These are phyloP conservation scores for Capillidium heterosporum DNA, from an alignment of 371 early-diverging fungal species.

Conservation along the genomic window DNA sequence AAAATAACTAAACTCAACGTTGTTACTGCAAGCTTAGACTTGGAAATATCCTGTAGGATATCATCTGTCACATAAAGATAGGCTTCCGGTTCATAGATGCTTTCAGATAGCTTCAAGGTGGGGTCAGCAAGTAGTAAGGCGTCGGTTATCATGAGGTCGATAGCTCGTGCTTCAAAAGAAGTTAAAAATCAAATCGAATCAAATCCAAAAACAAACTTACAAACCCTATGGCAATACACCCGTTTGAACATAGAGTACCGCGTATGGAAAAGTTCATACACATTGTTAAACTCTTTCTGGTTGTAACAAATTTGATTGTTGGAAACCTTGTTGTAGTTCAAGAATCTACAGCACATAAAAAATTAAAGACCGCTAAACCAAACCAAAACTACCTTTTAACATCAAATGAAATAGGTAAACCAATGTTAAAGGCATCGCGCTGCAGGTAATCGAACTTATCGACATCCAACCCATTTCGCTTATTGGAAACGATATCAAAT, in stretches of 20 bases:
- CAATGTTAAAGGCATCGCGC: constrained; percentile 76
- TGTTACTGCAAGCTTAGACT: constrained; percentile 26
- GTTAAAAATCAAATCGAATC: constrained; percentile 8
- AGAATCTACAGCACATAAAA: constrained; percentile 24
- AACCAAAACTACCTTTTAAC: constrained; percentile 18
- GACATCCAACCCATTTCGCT: constrained; percentile 83
- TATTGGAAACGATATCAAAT: constrained; percentile 93
- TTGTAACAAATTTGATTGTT: constrained; percentile 79
- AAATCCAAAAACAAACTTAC: constrained; percentile 14
- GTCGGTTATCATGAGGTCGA: constrained; percentile 81
- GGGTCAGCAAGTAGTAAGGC: constrained; percentile 67
- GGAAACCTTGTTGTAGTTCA: constrained; percentile 67
- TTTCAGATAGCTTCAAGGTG: constrained; percentile 42
- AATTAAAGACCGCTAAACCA: not conserved
- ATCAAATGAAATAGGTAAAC: constrained; percentile 65
- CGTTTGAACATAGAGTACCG: constrained; percentile 77
- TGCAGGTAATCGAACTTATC: constrained; percentile 94
- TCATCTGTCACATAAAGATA: constrained; percentile 72
- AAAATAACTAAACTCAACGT: not conserved
- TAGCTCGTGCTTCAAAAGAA: constrained; percentile 20
- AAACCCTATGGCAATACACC: constrained; percentile 80
- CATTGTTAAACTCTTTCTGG: constrained; percentile 55
- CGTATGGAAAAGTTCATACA: constrained; percentile 82
- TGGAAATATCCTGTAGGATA: constrained; percentile 67
- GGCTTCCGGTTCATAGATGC: constrained; percentile 40